phyloP scores from a whole-genome alignment of 2,329 filamentous ascomycete species.

The Epichloe scottii region DNA sequence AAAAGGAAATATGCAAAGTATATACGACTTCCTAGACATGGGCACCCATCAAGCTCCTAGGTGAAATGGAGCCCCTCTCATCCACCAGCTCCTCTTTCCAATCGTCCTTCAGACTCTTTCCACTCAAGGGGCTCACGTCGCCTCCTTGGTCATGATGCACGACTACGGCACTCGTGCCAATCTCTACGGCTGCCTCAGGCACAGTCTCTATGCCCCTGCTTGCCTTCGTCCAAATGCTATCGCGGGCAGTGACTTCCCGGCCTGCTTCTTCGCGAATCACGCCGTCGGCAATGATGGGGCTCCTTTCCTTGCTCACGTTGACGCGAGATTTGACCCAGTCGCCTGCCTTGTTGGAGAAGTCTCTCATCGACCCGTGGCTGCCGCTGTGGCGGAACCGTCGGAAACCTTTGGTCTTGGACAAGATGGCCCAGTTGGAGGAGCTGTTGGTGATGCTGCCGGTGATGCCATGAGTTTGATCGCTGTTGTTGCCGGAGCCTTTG shows the following conservation, averaged over 20 bases:
- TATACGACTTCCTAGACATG: background rate
- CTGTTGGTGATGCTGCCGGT: too few species aligned
- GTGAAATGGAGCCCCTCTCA: background rate
- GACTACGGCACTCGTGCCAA: slow-evolving; percentile 3
- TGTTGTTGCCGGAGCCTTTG: background rate
- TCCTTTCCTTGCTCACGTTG: slow-evolving; percentile 7
- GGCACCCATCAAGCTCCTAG: background rate
- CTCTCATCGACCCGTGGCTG: slow-evolving; percentile 11
- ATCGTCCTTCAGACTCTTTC: background rate
- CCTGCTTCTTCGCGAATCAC: background rate
- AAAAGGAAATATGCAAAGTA: background rate
- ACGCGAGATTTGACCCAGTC: slow-evolving; percentile 17
- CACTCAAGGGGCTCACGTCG: slow-evolving; percentile 3
- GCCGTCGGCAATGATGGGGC: slow-evolving; percentile 1
- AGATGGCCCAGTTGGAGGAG: slow-evolving; percentile 2
- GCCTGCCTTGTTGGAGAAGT: slow-evolving; percentile 14
- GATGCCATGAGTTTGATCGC: background rate
- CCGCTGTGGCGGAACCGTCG: slow-evolving; percentile 5
- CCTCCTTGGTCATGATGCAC: background rate
- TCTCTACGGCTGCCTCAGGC: slow-evolving; percentile 5
- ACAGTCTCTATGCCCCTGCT: slow-evolving; percentile 2
- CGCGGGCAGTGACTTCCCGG: background rate
- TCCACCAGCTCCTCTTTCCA: background rate
- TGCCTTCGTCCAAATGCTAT: background rate
- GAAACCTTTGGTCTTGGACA: slow-evolving; percentile 6